Conservation (phyloP, 345 rosid species). For the Streptanthus diversifolius region DNA sequence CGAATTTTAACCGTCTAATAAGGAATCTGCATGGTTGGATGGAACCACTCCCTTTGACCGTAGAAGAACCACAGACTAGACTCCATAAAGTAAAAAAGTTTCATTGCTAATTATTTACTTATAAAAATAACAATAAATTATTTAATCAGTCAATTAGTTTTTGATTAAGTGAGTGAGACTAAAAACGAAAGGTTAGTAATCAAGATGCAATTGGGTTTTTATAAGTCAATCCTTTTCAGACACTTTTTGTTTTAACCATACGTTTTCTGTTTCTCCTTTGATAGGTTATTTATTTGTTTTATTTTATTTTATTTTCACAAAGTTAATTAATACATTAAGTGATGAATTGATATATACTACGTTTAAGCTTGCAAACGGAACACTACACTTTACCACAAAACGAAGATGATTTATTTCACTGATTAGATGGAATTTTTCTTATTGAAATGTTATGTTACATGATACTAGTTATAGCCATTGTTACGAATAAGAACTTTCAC, state of each 20-base stretch:
- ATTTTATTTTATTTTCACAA: neutral
- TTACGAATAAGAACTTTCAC: neutral
- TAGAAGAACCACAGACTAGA: conserved; percentile 14
- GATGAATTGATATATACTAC: neutral
- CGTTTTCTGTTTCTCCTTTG: conserved; percentile 10
- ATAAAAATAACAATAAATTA: neutral
- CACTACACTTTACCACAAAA: neutral
- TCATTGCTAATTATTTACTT: conserved; percentile 4
- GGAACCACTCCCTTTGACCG: conserved; percentile 30
- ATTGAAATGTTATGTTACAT: neutral
- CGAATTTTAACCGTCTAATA: conserved; percentile 27
- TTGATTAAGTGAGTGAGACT: conserved; percentile 15
- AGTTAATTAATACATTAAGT: neutral
- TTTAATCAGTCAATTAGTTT: neutral
- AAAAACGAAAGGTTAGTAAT: conserved; percentile 4
- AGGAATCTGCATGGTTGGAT: conserved; percentile 35
- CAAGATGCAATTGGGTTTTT: conserved; percentile 20
- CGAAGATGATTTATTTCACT: neutral
- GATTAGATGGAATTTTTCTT: neutral
- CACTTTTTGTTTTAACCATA: conserved; percentile 17
- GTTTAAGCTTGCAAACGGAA: neutral
- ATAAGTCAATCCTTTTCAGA: conserved; percentile 17
- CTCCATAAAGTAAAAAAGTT: conserved; percentile 12
- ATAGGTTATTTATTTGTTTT: neutral
- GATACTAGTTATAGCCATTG: conserved; percentile 1